phyloP scores from a whole-genome alignment of 2,329 filamentous ascomycete genomes.

The Cryoendolithus antarcticus region DNA sequence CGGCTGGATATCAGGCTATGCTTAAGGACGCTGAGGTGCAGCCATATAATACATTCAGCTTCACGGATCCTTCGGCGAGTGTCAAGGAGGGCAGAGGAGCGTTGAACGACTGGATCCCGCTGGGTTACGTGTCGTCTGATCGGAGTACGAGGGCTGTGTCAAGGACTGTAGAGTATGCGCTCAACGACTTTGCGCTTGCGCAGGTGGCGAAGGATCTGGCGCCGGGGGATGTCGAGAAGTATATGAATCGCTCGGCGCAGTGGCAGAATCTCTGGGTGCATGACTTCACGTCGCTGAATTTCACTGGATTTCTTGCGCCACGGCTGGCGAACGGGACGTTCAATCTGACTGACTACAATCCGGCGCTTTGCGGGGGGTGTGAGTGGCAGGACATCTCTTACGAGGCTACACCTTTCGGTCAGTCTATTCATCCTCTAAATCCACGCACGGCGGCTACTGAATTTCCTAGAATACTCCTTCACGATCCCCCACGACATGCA shows the following conservation, averaged over 20 bases:
- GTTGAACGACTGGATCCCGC: constrained; percentile 30
- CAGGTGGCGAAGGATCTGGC: constrained; percentile 29
- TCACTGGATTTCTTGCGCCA: constrained; percentile 21
- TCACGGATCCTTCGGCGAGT: constrained; percentile 19
- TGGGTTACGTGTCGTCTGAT: constrained; percentile 28
- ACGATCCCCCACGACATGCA: constrained; percentile 31
- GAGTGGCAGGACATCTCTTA: constrained; percentile 31
- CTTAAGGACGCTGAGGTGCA: constrained; percentile 23
- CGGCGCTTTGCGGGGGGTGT: constrained; percentile 29
- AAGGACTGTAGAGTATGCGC: constrained; percentile 30
- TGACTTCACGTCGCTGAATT: constrained; percentile 24
- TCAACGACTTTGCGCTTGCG: constrained; percentile 32
- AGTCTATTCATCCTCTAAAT: no score
- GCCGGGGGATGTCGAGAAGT: constrained; percentile 27
- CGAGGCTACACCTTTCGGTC: constrained; percentile 28
- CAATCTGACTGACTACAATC: constrained; percentile 27
- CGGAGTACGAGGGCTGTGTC: constrained; percentile 27
- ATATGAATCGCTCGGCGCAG: constrained; percentile 26
- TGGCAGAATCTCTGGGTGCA: constrained; percentile 33
- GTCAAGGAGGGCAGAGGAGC: constrained; percentile 32
- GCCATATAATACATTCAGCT: constrained; percentile 20
- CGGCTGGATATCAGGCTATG: constrained; percentile 22
- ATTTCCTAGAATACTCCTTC: constrained; percentile 35
- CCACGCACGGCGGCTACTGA: no score
- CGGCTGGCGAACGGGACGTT: constrained; percentile 16